Base-by-base conservation (phyloP, 2,329 filamentous ascomycete genomes). In the Penicillium digitatum region DNA sequence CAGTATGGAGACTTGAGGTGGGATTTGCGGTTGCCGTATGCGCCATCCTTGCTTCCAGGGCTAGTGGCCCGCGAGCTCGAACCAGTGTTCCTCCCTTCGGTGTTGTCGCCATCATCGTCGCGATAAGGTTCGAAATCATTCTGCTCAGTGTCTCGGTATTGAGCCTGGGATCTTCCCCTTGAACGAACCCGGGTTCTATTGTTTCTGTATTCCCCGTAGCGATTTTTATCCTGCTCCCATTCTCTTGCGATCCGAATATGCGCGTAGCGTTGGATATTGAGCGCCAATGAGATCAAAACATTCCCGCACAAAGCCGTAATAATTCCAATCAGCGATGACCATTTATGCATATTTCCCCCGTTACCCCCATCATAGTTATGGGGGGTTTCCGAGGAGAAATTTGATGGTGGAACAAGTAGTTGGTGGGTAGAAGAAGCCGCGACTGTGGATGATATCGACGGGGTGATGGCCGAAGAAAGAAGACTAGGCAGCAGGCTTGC, bases 211-310 rank as follows among this genome's bases (percentile, higher is more conserved):
- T 79, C 75, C 3, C 79, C 81, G 67, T 83, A 82, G 44, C 78
- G 80, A 57, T 81, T 78, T 48, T 82, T 81, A 43, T 81, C 76
- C 58, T 82, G 81, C 43, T 82, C 79, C 63, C 82, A 84, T 70
- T 92, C 86, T 64, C 86, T 82, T 59, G 90, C 85, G 58, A 99
- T 81, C 54, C 87, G 84, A 54, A 94, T 90, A 70, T 99, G 94
- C 32, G 94, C 93, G 71, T 97, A 97, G 62, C 94, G 86, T 74
- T 99, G 94, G 47, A 95, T 93, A 70, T 99, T 99, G 58, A 99
- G 83, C 12, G 94, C 94, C 60, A 99, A 86, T 0, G 93, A 95
- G 62, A 99, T 97, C 50, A 99, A 82, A 32, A 96, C 79, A 68
- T 99, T 99, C 53, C 94, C 94, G 48, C 88, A 82, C 67, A 99